Evolutionary conservation across 768 basidiomycete genomes (phyloP), one percentile per base, ranked within the genome.

Genomic region (Trametes cubensis): DNA sequence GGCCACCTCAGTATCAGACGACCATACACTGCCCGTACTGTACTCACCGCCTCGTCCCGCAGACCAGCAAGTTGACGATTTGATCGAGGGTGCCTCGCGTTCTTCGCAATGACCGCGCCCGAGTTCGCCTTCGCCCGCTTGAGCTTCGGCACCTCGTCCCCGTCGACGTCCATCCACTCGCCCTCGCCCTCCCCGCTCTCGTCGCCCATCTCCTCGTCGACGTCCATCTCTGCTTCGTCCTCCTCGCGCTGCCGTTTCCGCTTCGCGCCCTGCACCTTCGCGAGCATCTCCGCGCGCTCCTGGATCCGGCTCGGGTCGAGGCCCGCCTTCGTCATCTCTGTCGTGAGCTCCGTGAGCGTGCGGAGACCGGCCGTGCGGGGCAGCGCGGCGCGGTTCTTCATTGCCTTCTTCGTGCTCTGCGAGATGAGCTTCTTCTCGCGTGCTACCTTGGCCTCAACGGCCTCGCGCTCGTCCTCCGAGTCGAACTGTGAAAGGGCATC

Each of bases 241-340:
- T 81, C 87, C 23, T 81, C 81, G 49, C 80, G 75, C 69, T 82
- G 80, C 57, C 92, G 82, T 72, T 90, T 91, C 73, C 88, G 81
- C 79, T 92, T 85, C 48, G 80, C 76, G 79, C 87, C 68, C 80
- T 80, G 83, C 25, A 85, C 72, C 75, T 94, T 94, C 34, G 90
- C 92, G 46, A 98, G 75, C 71, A 88, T 80, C 69, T 83, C 83
- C 6, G 95, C 97, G n/a, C 95, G 88, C 63, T 92, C 92, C 74
- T 94, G 84, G 67, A 99, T 87, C 52, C 83, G 83, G 66, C 88
- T 89, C 5, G 97, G 90, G 73, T 99, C 92, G 66, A 92, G 82
- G 0, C 97, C 97, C 17, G 92, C 92, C 68, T 86, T 86, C n/a
- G 89, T 90, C 74, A 98, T 76, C 72, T 86, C 89, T 13, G 81